These are phyloP conservation scores for Silybum marianum DNA, from an alignment of 129 eudicot genomes.

Conservation along the genomic window DNA sequence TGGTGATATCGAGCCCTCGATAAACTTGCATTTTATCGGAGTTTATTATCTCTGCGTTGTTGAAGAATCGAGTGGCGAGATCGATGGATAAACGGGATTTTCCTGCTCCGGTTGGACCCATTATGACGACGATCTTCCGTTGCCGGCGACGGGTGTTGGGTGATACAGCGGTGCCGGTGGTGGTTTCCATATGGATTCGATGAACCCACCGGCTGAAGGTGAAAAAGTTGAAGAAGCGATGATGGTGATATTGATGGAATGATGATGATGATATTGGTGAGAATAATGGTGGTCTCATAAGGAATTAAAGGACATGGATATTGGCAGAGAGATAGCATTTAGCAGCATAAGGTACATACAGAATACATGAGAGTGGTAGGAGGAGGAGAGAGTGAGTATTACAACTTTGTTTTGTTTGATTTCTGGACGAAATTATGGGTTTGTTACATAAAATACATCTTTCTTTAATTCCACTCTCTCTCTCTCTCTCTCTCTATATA, in stretches of 20 bases:
- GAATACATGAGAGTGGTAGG: slow-evolving; percentile 6
- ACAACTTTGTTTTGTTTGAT: background rate
- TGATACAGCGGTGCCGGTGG: background rate
- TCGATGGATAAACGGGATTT: slow-evolving; percentile 76
- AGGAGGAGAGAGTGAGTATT: slow-evolving; percentile 7
- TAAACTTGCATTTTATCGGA: slow-evolving; percentile 79
- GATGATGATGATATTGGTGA: background rate
- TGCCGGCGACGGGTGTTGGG: slow-evolving; percentile 32
- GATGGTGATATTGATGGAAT: slow-evolving; percentile 15
- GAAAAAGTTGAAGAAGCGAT: background rate
- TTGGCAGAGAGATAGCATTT: slow-evolving; percentile 12
- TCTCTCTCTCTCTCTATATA: background rate
- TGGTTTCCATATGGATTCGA: slow-evolving; percentile 2
- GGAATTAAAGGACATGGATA: background rate
- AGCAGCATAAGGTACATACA: slow-evolving; percentile 18
- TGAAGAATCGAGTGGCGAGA: slow-evolving; percentile 54
- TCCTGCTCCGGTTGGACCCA: slow-evolving; percentile 87
- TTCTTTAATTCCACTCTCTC: background rate
- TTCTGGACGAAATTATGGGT: slow-evolving; percentile 19
- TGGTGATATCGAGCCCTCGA: slow-evolving; percentile 66
- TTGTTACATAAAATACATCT: slow-evolving; percentile 15
- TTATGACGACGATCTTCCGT: slow-evolving; percentile 49
- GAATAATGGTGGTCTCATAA: slow-evolving; percentile 27
- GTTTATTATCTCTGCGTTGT: slow-evolving; percentile 60
- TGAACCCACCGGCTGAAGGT: slow-evolving; percentile 5